These are phyloP conservation scores for Cystofilobasidium ferigula DNA, from an alignment of 768 basidiomycete species.

Conservation along the genomic window DNA sequence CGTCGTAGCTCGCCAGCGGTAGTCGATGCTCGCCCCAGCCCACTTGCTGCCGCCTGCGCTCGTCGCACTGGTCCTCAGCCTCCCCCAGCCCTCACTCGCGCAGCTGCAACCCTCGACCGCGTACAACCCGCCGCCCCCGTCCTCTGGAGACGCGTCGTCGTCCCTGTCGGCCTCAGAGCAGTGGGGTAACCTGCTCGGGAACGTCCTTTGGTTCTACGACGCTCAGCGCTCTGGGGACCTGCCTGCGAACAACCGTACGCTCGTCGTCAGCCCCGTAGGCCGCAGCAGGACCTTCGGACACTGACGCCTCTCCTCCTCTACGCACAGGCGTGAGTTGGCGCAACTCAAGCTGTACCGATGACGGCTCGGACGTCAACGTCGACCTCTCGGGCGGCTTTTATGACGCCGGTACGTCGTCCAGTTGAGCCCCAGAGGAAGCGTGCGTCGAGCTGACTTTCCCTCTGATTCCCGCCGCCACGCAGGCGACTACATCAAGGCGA, in stretches of 20 bases:
- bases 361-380: constrained; percentile 61
- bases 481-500: constrained; percentile 81
- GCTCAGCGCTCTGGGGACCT: constrained; percentile 75
- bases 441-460: constrained; percentile 1
- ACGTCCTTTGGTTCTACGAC: constrained; percentile 78
- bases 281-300: too few relatives aligned
- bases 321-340: constrained; percentile 59
- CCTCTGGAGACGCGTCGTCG: not conserved
- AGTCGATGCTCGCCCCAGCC: too few relatives aligned
- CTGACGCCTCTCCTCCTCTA: too few relatives aligned
- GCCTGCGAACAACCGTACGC: constrained; percentile 35
- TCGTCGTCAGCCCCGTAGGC: too few relatives aligned
- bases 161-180: constrained; percentile 38
- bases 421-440: not conserved
- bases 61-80: too few relatives aligned
- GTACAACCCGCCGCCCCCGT: not conserved
- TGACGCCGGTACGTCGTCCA: constrained; percentile 47
- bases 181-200: constrained; percentile 72
- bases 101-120: not conserved
- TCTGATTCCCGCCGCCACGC: too few relatives aligned
- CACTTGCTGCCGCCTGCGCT: too few relatives aligned
- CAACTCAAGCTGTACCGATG: constrained; percentile 59
- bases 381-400: constrained; percentile 82
- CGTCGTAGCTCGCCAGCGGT: too few relatives aligned
- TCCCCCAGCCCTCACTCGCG: not conserved